phyloP scores from a whole-genome alignment of 1,139 yeast species.

The Kodamaea plutei region DNA sequence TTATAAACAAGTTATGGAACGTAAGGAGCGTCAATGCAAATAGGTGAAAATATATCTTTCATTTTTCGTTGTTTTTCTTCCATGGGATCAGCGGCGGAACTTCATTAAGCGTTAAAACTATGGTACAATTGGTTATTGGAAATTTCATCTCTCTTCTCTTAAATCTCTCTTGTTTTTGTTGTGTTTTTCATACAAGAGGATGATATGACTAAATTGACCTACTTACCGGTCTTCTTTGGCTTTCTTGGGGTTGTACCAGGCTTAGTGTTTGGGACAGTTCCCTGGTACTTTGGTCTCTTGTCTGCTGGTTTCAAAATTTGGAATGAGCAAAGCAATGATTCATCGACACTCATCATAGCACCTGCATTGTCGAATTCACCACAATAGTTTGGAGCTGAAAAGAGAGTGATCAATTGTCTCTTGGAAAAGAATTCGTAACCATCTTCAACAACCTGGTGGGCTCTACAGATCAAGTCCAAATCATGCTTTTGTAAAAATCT shows the following conservation, averaged over 20 bases:
- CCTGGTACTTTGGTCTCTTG: constrained; percentile 71
- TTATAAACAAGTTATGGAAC: too few relatives aligned
- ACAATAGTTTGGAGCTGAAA: constrained; percentile 96
- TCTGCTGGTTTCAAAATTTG: constrained; percentile 98
- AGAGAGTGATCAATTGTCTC: constrained; percentile 91
- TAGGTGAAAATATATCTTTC: too few relatives aligned
- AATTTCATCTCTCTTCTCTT: too few relatives aligned
- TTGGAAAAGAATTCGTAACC: constrained; percentile 96
- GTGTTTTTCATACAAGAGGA: too few relatives aligned
- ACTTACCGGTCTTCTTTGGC: constrained; percentile 60
- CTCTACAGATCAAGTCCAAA: constrained; percentile 95
- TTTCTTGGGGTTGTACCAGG: constrained; percentile 69
- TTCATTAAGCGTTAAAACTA: too few relatives aligned
- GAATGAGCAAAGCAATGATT: constrained; percentile 91
- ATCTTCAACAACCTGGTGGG: constrained; percentile 98
- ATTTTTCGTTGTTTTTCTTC: too few relatives aligned
- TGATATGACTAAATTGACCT: too few relatives aligned
- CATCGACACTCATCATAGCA: constrained; percentile 99
- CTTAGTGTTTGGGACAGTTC: constrained; percentile 41
- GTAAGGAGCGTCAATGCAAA: too few relatives aligned
- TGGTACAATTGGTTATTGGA: too few relatives aligned
- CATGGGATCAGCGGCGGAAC: too few relatives aligned
- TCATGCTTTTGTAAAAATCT: constrained; percentile 93
- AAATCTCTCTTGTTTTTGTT: too few relatives aligned
- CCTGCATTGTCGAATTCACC: constrained; percentile 99